A percentile compares a stretch with the other conserved stretches of the same genome.
These are phyloP conservation scores for Plectranthus barbatus DNA, from an alignment of 257 asterid genomes.

Conservation along the genomic window DNA sequence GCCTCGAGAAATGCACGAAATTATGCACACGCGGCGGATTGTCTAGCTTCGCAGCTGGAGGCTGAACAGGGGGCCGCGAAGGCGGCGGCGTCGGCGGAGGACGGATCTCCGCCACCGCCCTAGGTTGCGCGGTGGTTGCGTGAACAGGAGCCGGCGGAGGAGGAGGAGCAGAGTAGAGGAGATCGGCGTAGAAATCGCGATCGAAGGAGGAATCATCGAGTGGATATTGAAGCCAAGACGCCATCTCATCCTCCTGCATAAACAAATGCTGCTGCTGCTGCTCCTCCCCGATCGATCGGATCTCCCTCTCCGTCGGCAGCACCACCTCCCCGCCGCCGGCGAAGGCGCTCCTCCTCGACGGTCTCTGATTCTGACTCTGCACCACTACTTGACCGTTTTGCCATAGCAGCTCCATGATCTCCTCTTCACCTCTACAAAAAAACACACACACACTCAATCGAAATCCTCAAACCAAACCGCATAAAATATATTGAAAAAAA, in stretches of 20 bases:
- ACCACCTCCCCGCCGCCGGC: constrained; percentile 20
- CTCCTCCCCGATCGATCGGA: constrained; percentile 31
- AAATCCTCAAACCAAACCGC: background rate
- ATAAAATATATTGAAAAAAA: background rate
- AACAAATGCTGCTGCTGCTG: constrained; percentile 41
- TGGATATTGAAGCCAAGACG: constrained; percentile 82
- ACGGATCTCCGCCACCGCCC: constrained; percentile 33
- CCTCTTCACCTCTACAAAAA: constrained; percentile 38
- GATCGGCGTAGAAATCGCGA: constrained; percentile 60
- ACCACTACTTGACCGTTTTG: constrained; percentile 57
- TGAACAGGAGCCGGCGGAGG: constrained; percentile 27
- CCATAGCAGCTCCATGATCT: constrained; percentile 69
- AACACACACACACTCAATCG: background rate
- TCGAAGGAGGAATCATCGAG: constrained; percentile 62
- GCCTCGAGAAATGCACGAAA: constrained; percentile 52
- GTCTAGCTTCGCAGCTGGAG: constrained; percentile 11
- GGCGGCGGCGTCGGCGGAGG: constrained; percentile 23
- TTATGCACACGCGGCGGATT: constrained; percentile 24
- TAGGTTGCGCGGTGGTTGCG: constrained; percentile 19
- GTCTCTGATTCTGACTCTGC: constrained; percentile 59
- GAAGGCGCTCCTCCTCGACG: constrained; percentile 22
- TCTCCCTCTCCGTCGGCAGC: constrained; percentile 37
- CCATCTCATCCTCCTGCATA: constrained; percentile 89
- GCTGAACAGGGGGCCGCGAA: constrained; percentile 30
- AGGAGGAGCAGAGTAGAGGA: constrained; percentile 40